Conservation (phyloP, 2,329 filamentous ascomycete species). For the Botrytis fabae region DNA sequence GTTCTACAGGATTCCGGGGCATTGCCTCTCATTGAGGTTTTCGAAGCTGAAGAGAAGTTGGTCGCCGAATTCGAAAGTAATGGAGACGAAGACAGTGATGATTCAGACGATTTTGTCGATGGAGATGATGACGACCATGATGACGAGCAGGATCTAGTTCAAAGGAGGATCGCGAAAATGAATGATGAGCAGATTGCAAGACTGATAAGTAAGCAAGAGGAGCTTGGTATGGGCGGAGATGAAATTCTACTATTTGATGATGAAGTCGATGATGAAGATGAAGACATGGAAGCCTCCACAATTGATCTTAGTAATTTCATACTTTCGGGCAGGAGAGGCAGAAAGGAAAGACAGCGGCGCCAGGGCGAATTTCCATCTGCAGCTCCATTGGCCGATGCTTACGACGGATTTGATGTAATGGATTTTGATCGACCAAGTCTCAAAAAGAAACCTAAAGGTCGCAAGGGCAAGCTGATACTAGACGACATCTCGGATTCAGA, state of each 20-base stretch:
- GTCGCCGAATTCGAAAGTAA: conserved; percentile 41
- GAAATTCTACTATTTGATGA: conserved; percentile 59
- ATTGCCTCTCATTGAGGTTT: conserved; percentile 39
- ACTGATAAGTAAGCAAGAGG: conserved; percentile 61
- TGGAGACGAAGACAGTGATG: conserved; percentile 38
- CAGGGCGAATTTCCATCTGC: conserved; percentile 53
- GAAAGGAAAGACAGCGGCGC: conserved; percentile 34
- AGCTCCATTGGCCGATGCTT: conserved; percentile 52
- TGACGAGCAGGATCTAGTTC: conserved; percentile 43
- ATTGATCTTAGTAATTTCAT: conserved; percentile 16
- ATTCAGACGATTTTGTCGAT: conserved; percentile 26
- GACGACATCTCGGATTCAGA: conserved; percentile 66
- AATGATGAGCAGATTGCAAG: conserved; percentile 64
- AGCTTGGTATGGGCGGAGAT: conserved; percentile 60
- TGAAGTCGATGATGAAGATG: conserved; percentile 39
- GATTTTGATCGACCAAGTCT: conserved; percentile 74
- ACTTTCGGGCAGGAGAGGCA: conserved; percentile 30
- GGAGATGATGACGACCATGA: conserved; percentile 39
- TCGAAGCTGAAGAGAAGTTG: conserved; percentile 41
- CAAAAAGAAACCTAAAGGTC: conserved; percentile 62
- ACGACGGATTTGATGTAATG: conserved; percentile 78
- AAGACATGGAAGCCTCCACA: conserved; percentile 14
- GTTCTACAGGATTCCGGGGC: conserved; percentile 40
- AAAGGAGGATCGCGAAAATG: conserved; percentile 46
- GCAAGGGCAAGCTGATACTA: conserved; percentile 52